phyloP scores from a whole-genome alignment of 176 grass and related monocot species.

The Leersia perrieri region DNA sequence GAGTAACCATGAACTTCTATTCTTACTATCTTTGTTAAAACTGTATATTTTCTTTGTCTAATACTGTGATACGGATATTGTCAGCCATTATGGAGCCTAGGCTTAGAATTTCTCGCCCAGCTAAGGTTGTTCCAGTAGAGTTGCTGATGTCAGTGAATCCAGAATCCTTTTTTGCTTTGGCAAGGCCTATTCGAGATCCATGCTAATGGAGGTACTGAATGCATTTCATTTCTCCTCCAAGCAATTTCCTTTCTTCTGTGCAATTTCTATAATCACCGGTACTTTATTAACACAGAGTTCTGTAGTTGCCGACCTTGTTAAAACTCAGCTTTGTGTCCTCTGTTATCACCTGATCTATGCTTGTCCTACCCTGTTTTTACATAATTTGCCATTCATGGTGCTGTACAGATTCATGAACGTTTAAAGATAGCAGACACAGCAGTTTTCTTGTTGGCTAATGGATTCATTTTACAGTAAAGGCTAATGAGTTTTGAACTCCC shows the following conservation, averaged over 20 bases:
- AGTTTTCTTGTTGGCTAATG: neutral
- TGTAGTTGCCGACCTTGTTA: neutral
- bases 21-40: neutral
- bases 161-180: slow-evolving; percentile 69
- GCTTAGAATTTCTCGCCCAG: slow-evolving; percentile 60
- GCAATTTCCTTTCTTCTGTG: neutral
- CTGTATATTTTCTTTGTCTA: slow-evolving; percentile 2
- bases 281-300: neutral
- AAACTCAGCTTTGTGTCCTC: neutral
- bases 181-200: slow-evolving; percentile 49
- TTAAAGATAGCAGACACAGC: neutral
- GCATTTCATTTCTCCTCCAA: neutral
- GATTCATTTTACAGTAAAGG: neutral
- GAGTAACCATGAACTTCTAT: neutral
- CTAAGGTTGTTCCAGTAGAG: slow-evolving; percentile 56
- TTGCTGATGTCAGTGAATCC: slow-evolving; percentile 68
- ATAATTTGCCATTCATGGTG: neutral
- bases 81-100: slow-evolving; percentile 76
- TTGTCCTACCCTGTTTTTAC: neutral
- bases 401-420: slow-evolving; percentile 9
- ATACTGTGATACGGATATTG: slow-evolving; percentile 28
- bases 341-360: neutral
- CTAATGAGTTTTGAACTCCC: neutral
- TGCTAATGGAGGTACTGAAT: slow-evolving; percentile 31
- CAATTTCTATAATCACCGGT: neutral